phyloP scores from a whole-genome alignment of 352 stramenopile species.

The Globisporangium abappressorium region DNA sequence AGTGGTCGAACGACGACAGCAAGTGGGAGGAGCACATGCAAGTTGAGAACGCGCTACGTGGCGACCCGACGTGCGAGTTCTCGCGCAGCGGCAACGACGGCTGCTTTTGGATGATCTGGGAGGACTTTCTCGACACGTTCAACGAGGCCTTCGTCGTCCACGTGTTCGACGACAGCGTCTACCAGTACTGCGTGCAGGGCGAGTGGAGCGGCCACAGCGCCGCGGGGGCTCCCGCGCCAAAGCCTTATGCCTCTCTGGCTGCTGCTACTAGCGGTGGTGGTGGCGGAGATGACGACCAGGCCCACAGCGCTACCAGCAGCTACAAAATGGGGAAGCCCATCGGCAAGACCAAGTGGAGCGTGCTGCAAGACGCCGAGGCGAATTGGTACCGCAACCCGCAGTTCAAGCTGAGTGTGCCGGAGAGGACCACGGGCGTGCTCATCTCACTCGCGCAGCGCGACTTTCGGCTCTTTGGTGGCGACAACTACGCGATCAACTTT shows the following conservation, averaged over 20 bases:
- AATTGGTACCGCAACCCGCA: slow-evolving; percentile 92
- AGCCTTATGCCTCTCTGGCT: not conserved
- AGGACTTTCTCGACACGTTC: slow-evolving; percentile 71
- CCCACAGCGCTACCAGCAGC: not conserved
- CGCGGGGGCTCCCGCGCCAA: slow-evolving; percentile 26
- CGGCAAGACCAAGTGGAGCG: slow-evolving; percentile 61
- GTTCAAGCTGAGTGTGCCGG: slow-evolving; percentile 60
- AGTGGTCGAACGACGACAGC: slow-evolving; percentile 81
- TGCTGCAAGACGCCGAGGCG: slow-evolving; percentile 68
- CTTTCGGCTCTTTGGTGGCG: slow-evolving; percentile 70
- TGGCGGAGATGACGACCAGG: not conserved
- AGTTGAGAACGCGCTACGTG: slow-evolving; percentile 59
- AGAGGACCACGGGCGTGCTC: slow-evolving; percentile 46
- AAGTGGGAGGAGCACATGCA: slow-evolving; percentile 85
- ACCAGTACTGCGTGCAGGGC: slow-evolving; percentile 58
- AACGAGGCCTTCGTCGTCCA: slow-evolving; percentile 67
- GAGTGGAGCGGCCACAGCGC: slow-evolving; percentile 45
- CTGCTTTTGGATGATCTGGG: slow-evolving; percentile 83
- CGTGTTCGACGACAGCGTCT: slow-evolving; percentile 28
- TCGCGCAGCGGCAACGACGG: slow-evolving; percentile 67
- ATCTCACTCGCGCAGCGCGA: slow-evolving; percentile 84
- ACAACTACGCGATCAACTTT: slow-evolving; percentile 88
- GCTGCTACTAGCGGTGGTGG: not conserved
- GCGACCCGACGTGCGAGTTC: slow-evolving; percentile 59
- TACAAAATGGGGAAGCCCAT: slow-evolving; percentile 43